Conservation (phyloP, 2,329 filamentous ascomycete genomes). For the Clathrospora elynae region DNA sequence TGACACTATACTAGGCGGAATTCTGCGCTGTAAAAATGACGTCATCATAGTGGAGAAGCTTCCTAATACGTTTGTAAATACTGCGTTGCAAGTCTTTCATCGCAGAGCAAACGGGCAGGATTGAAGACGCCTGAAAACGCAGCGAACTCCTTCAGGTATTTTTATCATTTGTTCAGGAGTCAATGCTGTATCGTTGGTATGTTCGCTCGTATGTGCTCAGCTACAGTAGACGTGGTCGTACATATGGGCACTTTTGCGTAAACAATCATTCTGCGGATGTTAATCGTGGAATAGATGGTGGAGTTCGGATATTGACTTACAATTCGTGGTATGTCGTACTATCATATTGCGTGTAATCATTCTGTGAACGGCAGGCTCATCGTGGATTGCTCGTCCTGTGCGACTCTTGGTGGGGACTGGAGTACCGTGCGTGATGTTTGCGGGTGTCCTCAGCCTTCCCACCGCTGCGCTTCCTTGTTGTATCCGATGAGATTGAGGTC, state of each 20-base stretch:
- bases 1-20: no score
- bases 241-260: constrained; percentile 2
- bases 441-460: constrained; percentile 55
- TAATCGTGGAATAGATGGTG: neutral
- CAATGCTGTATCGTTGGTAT: no score
- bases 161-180: no score
- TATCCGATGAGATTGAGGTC: constrained; percentile 67
- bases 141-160: no score
- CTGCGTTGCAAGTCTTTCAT: no score
- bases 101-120: no score
- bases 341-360: neutral
- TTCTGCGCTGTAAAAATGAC: constrained; percentile 6
- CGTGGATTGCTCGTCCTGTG: neutral
- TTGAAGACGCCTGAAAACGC: no score
- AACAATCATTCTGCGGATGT: constrained; percentile 4
- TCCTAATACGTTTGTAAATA: no score
- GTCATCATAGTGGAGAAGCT: no score
- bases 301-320: neutral
- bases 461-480: constrained; percentile 61
- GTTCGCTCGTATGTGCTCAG: no score
- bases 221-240: neutral
- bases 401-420: neutral
- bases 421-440: neutral
- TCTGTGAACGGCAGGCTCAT: neutral
- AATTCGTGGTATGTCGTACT: neutral